Conservation (phyloP, 495 filamentous ascomycete genomes). For the Xylaria telfairii region DNA sequence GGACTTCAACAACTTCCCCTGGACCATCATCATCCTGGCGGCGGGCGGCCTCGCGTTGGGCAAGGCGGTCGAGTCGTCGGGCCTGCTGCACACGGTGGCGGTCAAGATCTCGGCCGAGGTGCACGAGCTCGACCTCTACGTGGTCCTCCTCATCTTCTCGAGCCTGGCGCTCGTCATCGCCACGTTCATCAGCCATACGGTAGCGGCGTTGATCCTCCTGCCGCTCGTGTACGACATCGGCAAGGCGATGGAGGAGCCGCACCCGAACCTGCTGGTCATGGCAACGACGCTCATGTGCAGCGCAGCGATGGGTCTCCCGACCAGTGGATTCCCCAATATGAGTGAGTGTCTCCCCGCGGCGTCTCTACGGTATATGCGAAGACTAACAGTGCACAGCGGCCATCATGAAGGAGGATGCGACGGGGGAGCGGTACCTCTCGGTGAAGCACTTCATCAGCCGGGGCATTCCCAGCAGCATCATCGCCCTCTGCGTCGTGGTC, state of each 20-base stretch:
- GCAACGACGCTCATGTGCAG: conserved; percentile 67
- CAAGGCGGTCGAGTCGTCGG: conserved; percentile 92
- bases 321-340: conserved; percentile 98
- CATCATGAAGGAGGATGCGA: conserved; percentile 97
- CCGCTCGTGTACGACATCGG: conserved; percentile 89
- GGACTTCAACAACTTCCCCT: conserved; percentile 99
- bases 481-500: conserved; percentile 82
- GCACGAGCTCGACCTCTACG: conserved; percentile 81
- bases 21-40: conserved; percentile 99
- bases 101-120: conserved; percentile 72
- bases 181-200: conserved; percentile 97
- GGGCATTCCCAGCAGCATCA: conserved; percentile 83
- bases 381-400: conserved; percentile 65
- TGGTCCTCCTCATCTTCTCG: conserved; percentile 85
- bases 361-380: not conserved
- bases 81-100: conserved; percentile 90
- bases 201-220: conserved; percentile 92
- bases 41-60: conserved; percentile 92
- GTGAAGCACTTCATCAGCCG: conserved; percentile 94
- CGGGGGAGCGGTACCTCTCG: conserved; percentile 87
- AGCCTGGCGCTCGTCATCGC: conserved; percentile 88
- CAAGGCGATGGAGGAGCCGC: conserved; percentile 80
- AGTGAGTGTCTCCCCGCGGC: conserved; percentile 66
- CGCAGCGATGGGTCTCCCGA: conserved; percentile 87
- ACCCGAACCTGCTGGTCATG: conserved; percentile 96